Evolutionary conservation across 2,329 filamentous ascomycete genomes (phyloP).

Genomic region (Cladophialophora chaetospira): DNA sequence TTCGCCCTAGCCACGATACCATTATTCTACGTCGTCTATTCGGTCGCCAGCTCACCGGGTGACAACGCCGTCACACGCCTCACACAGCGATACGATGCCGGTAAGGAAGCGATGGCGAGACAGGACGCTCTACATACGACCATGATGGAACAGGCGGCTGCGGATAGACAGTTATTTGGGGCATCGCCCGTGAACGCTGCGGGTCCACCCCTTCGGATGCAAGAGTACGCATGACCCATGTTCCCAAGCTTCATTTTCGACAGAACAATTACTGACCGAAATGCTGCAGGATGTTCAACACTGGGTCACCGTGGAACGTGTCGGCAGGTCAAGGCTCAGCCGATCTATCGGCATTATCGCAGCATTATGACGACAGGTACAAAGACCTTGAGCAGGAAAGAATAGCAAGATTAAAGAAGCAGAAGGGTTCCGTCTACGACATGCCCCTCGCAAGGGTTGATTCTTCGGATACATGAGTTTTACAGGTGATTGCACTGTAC

Average conservation of each 20-base stretch:
- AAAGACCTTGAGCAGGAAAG: slow-evolving; percentile 60
- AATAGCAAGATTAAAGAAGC: slow-evolving; percentile 46
- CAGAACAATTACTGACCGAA: slow-evolving; percentile 7
- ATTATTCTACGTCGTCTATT: slow-evolving; percentile 47
- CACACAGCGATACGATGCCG: slow-evolving; percentile 32
- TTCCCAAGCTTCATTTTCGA: background rate
- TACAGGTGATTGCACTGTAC: slow-evolving; percentile 17
- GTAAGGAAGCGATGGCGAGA: slow-evolving; percentile 56
- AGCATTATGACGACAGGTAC: slow-evolving; percentile 63
- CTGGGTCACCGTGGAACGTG: slow-evolving; percentile 65
- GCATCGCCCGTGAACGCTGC: slow-evolving; percentile 44
- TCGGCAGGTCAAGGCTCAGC: slow-evolving; percentile 60
- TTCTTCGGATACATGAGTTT: background rate
- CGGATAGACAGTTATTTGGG: slow-evolving; percentile 63
- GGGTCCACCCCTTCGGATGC: slow-evolving; percentile 59
- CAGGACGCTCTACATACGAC: slow-evolving; percentile 63
- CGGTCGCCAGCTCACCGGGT: slow-evolving; percentile 34
- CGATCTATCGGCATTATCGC: slow-evolving; percentile 61
- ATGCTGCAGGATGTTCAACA: slow-evolving; percentile 60
- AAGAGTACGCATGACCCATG: slow-evolving; percentile 55
- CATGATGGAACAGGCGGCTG: slow-evolving; percentile 64
- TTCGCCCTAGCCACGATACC: slow-evolving; percentile 47
- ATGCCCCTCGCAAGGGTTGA: background rate
- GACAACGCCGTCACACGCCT: slow-evolving; percentile 27
- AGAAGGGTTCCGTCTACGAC: slow-evolving; percentile 49